These are phyloP conservation scores for Penicillium paneum DNA, from an alignment of 2,329 filamentous ascomycete genomes.

Conservation along the genomic window DNA sequence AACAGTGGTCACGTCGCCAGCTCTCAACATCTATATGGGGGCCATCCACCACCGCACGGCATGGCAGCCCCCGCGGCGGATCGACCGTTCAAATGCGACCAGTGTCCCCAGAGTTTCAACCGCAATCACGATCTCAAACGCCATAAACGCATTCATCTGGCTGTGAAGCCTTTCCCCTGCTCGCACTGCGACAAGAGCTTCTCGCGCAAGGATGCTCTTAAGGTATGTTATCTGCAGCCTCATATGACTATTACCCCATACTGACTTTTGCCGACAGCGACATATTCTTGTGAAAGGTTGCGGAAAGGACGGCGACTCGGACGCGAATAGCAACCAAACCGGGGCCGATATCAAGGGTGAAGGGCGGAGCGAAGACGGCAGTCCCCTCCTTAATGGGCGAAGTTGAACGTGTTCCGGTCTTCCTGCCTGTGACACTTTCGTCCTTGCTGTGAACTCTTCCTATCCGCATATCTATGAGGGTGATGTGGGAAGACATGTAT, in stretches of 20 bases:
- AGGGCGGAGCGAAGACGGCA: conserved; percentile 23
- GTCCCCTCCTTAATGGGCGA: conserved; percentile 19
- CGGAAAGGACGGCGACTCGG: conserved; percentile 48
- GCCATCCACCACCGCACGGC: conserved; percentile 53
- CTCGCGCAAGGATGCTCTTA: conserved; percentile 91
- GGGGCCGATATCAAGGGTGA: conserved; percentile 16
- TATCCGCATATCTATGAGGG: conserved; percentile 13
- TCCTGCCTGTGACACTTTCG: conserved; percentile 11
- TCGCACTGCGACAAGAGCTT: conserved; percentile 92
- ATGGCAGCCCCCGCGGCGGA: conserved; percentile 62
- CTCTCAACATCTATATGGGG: conserved; percentile 60
- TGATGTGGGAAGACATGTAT: conserved; percentile 4
- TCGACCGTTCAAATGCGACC: conserved; percentile 89
- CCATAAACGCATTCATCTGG: conserved; percentile 90
- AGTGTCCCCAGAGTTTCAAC: conserved; percentile 91
- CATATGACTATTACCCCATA: not conserved
- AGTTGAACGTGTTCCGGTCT: conserved; percentile 2
- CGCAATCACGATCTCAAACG: conserved; percentile 94
- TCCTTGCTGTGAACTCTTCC: not conserved
- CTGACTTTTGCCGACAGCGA: conserved; percentile 44
- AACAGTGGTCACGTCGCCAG: conserved; percentile 60
- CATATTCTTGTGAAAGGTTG: conserved; percentile 68
- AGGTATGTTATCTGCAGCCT: conserved; percentile 61
- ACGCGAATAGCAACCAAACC: conserved; percentile 11
- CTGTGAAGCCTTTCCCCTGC: conserved; percentile 94